Conservation (phyloP, 768 basidiomycete genomes). For the Pholiota microspora region DNA sequence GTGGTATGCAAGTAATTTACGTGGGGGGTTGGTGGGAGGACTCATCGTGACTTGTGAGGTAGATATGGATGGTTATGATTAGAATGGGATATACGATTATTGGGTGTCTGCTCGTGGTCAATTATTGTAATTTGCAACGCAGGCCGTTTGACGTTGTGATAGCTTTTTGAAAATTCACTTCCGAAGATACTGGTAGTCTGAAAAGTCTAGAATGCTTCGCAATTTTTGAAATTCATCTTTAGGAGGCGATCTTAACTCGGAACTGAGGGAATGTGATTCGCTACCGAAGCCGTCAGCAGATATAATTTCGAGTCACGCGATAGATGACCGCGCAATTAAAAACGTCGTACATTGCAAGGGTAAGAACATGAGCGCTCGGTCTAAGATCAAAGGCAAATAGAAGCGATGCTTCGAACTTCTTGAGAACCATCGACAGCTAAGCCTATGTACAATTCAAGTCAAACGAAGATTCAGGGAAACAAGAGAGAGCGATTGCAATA, state of each 20-base stretch:
- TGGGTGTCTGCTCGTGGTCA: too few species aligned
- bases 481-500: background rate
- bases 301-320: constrained; percentile 1
- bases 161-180: too few species aligned
- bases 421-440: background rate
- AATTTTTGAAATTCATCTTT: background rate
- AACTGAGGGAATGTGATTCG: background rate
- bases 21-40: too few species aligned
- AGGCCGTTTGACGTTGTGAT: too few species aligned
- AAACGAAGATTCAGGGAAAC: background rate
- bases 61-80: background rate
- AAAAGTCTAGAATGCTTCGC: background rate
- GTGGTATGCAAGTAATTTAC: background rate
- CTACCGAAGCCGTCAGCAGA: background rate
- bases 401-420: background rate
- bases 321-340: background rate
- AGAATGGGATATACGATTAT: too few species aligned
- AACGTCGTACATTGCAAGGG: background rate
- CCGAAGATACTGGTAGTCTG: background rate
- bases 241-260: background rate
- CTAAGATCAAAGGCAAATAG: background rate
- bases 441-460: constrained; percentile 9
- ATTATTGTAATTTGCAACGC: too few species aligned
- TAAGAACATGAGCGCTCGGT: background rate
- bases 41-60: too few species aligned